Base-by-base conservation (phyloP, 768 basidiomycete species). In the Serpula lacrymans region DNA sequence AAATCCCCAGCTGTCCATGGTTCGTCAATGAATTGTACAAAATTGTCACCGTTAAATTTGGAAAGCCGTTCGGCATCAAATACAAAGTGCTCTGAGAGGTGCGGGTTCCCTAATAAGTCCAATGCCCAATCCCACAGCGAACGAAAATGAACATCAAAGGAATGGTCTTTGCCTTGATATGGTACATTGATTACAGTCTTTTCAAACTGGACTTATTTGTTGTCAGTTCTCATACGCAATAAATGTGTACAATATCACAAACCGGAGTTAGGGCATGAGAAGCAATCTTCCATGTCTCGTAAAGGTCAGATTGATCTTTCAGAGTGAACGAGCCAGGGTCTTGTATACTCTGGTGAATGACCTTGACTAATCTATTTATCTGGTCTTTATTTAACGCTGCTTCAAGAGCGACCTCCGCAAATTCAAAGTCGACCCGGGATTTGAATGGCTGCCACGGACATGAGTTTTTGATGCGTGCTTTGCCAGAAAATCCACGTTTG, bases 1-100 rank as follows among this genome's bases (percentile, higher is more conserved):
- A 55, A 68, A 3, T 29, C 13, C 23, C 67, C 34, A 1, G 57
- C 68, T 7, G 64, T 67, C 59, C 66, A 68, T 4, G 68, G 67
- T 32, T 72, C 64, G 36, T 64, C 45, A 20, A 58, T 37, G 36
- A 67, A 59, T 0, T 55, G 45, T 7, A 58, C 47, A 37, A 58
- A 69, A n/a, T 8, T 11, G 3, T n/a, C n/a, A n/a, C 53, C 58
- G 46, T 64, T 49, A 37, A 49, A 64, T 25, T 52, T 59, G 45
- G 38, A 69, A 3, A 49, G 42, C 11, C 32, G 40, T 24, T 56
- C 30, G 5, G 64, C 65, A 59, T 67, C 58, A 58, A 64, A 68
- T 17, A 47, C 44, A 39, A 60, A 58, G 9, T 57, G 37, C 0
- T 43, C 42, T 3, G 50, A 48, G 10, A 64, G 48, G 0, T 25